These are phyloP conservation scores for Metschnikowia gelsemii DNA, from an alignment of 805 yeast genomes.

Conservation along the genomic window DNA sequence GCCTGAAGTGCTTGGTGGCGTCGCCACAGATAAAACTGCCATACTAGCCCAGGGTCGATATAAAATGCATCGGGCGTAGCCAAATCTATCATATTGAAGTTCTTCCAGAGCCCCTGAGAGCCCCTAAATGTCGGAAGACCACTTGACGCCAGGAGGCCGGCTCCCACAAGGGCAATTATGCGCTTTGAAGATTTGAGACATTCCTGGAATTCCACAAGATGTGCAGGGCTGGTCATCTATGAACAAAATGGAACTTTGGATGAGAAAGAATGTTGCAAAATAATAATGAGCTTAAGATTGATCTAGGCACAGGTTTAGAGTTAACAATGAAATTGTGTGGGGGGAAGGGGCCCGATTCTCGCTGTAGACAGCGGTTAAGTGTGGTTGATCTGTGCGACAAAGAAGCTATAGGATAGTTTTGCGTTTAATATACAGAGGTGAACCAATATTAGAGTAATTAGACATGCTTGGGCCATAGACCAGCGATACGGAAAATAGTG, in stretches of 20 bases:
- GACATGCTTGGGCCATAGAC: not conserved
- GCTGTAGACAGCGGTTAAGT: too few species aligned
- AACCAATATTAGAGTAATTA: too few species aligned
- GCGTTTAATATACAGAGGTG: too few species aligned
- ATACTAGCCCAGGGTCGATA: slow-evolving; percentile 78
- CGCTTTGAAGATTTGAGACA: slow-evolving; percentile 45
- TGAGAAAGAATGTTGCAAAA: not conserved
- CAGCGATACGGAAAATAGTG: too few species aligned
- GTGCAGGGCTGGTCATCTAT: slow-evolving; percentile 1
- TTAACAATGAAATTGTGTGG: too few species aligned
- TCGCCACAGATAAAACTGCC: slow-evolving; percentile 83
- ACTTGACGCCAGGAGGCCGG: slow-evolving; percentile 76
- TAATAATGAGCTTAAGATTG: not conserved
- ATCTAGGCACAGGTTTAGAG: too few species aligned
- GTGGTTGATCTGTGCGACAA: too few species aligned
- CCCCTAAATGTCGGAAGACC: slow-evolving; percentile 78
- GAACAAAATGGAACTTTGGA: not conserved
- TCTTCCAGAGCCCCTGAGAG: slow-evolving; percentile 72
- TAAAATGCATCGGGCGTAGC: slow-evolving; percentile 92
- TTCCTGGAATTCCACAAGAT: slow-evolving; percentile 45
- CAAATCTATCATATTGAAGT: slow-evolving; percentile 73
- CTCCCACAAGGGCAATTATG: slow-evolving; percentile 70
- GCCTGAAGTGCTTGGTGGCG: slow-evolving; percentile 64
- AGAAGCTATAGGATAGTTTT: too few species aligned
- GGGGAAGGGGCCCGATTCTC: too few species aligned